A percentile compares a stretch with the other conserved stretches of the same genome.
Evolutionary conservation across 306 rosid species (phyloP).

Genomic region (Castanopsis chinensis): DNA sequence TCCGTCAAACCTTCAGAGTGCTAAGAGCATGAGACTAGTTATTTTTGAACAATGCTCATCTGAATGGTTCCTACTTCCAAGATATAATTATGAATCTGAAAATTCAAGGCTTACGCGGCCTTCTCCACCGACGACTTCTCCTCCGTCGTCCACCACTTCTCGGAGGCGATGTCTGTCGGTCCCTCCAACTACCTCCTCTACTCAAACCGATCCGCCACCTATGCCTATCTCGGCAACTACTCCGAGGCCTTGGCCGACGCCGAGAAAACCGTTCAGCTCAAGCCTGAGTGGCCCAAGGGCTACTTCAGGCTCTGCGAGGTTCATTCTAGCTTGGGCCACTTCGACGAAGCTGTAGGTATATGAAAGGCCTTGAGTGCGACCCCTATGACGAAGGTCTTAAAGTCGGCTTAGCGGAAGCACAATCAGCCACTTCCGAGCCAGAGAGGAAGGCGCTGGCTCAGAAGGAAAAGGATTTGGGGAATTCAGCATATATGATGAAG

Average conservation of each 20-base stretch:
- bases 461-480: constrained; percentile 85
- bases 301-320: constrained; percentile 91
- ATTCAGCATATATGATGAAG: constrained; percentile 87
- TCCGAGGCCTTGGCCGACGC: constrained; percentile 77
- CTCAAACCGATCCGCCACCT: constrained; percentile 95
- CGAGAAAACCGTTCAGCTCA: constrained; percentile 77
- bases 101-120: constrained; percentile 86
- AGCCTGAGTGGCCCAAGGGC: constrained; percentile 85
- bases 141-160: constrained; percentile 68
- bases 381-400: constrained; percentile 70
- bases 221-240: constrained; percentile 65
- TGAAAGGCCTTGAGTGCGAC: constrained; percentile 80
- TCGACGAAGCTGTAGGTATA: constrained; percentile 59
- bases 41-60: too few species aligned
- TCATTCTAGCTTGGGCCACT: constrained; percentile 59
- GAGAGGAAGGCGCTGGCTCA: constrained; percentile 63
- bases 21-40: too few species aligned
- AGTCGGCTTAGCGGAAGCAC: constrained; percentile 65
- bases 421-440: constrained; percentile 43
- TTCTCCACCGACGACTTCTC: constrained; percentile 68
- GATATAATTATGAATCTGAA: too few species aligned
- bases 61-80: too few species aligned
- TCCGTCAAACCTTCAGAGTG: too few species aligned
- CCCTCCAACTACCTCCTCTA: constrained; percentile 83
- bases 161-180: constrained; percentile 67